These are phyloP conservation scores for Serendipita indica DNA, from an alignment of 768 basidiomycete genomes.

Conservation along the genomic window DNA sequence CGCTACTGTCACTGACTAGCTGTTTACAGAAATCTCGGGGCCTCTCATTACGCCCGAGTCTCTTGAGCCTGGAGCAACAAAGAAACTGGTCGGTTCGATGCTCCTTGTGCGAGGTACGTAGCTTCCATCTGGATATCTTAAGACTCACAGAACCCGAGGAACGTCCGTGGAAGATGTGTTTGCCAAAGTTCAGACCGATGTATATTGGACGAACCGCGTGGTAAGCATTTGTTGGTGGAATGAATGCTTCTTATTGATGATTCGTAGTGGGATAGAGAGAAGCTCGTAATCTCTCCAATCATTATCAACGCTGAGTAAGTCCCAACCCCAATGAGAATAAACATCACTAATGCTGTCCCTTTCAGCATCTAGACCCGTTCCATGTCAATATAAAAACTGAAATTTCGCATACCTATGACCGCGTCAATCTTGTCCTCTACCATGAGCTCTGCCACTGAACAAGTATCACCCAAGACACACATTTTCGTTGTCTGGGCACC, in stretches of 20 bases:
- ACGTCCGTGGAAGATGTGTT: conserved; percentile 33
- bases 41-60: conserved; percentile 42
- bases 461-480: no score
- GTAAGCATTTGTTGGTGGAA: conserved; percentile 22
- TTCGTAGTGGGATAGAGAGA: conserved; percentile 40
- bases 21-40: conserved; percentile 33
- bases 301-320: conserved; percentile 12
- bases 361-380: no score
- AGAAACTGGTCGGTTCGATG: conserved; percentile 47
- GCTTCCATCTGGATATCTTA: no score
- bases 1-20: no score
- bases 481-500: conserved; percentile 51
- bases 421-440: conserved; percentile 1
- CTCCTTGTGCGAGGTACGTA: conserved; percentile 5
- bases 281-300: conserved; percentile 35
- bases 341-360: no score
- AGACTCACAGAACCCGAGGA: conserved; percentile 26
- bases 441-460: not conserved
- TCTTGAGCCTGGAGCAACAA: conserved; percentile 30
- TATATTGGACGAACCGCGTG: conserved; percentile 30
- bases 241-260: not conserved
- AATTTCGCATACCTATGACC: no score
- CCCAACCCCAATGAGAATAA: no score
- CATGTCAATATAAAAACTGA: no score
- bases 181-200: conserved; percentile 28